Evolutionary conservation across 2,329 filamentous ascomycete genomes (phyloP).

Genomic region (Talaromyces sp.): DNA sequence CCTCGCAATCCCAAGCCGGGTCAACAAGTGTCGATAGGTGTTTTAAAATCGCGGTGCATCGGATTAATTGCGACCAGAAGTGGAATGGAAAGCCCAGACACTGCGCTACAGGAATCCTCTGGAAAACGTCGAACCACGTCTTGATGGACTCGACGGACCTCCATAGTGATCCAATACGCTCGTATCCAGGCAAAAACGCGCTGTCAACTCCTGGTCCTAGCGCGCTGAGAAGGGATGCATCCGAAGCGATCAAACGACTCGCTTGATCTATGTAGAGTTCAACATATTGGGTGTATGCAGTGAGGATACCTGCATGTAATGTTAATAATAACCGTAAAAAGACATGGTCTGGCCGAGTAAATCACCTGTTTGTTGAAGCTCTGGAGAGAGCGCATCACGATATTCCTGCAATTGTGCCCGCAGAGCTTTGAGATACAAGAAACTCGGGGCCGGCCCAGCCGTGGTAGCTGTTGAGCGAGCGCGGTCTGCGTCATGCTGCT

Average conservation of each 20-base stretch:
- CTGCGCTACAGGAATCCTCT: slow-evolving; percentile 13
- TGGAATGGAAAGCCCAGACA: slow-evolving; percentile 28
- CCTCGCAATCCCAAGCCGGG: slow-evolving; percentile 32
- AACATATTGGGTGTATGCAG: slow-evolving; percentile 22
- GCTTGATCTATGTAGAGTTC: slow-evolving; percentile 23
- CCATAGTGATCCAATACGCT: slow-evolving; percentile 31
- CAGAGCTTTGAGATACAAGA: slow-evolving; percentile 25
- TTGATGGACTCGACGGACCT: slow-evolving; percentile 28
- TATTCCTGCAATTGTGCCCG: slow-evolving; percentile 27
- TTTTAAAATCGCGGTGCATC: slow-evolving; percentile 28
- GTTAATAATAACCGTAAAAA: slow-evolving; percentile 3
- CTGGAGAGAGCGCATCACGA: slow-evolving; percentile 18
- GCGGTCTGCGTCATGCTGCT: slow-evolving; percentile 20
- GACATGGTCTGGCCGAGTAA: background rate
- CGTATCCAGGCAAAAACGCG: slow-evolving; percentile 17
- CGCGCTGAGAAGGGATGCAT: slow-evolving; percentile 5
- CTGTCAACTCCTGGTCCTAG: slow-evolving; percentile 9
- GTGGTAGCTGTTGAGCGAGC: slow-evolving; percentile 7
- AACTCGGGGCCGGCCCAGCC: background rate
- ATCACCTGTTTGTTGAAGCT: slow-evolving; percentile 18
- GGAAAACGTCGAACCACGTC: slow-evolving; percentile 26
- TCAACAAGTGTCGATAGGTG: slow-evolving; percentile 31
- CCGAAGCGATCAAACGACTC: slow-evolving; percentile 18
- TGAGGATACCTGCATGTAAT: slow-evolving; percentile 18
- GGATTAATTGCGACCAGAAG: slow-evolving; percentile 33